phyloP scores from a whole-genome alignment of 805 yeast species.

The Candida insectalens region DNA sequence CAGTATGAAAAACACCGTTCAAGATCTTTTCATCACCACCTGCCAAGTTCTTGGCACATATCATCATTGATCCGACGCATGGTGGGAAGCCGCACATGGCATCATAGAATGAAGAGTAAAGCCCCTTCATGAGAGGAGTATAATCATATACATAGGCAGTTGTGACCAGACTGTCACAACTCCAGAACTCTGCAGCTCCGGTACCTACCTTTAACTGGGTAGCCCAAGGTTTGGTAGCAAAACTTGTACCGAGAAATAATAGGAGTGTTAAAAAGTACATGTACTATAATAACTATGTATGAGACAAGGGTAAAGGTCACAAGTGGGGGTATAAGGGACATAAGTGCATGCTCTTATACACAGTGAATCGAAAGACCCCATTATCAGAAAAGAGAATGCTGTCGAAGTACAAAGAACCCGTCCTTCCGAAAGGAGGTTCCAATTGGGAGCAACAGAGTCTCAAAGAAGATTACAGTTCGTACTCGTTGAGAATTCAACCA shows the following conservation, averaged over 20 bases:
- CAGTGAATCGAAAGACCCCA: not conserved
- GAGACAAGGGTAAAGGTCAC: not conserved
- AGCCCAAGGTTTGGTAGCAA: slow-evolving; percentile 1
- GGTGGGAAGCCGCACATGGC: slow-evolving; percentile 5
- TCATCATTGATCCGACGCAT: slow-evolving; percentile 2
- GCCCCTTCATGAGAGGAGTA: slow-evolving; percentile 1
- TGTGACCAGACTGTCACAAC: slow-evolving; percentile 7
- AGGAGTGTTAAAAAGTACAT: not conserved
- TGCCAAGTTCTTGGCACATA: slow-evolving; percentile 2
- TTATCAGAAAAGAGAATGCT: too few species aligned
- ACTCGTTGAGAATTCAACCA: too few species aligned
- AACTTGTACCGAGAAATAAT: not conserved
- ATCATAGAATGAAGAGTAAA: slow-evolving; percentile 3
- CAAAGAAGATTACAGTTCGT: too few species aligned
- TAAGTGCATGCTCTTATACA: not conserved
- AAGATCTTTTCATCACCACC: not conserved
- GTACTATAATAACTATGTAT: not conserved
- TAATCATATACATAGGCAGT: slow-evolving; percentile 6
- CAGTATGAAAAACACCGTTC: not conserved
- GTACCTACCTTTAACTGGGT: not conserved
- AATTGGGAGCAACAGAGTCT: too few species aligned
- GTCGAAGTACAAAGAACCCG: too few species aligned
- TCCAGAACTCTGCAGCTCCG: slow-evolving; percentile 9
- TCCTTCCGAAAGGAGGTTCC: too few species aligned
- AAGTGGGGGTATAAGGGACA: not conserved